Conservation (phyloP, 495 filamentous ascomycete species). For the Talaromyces thailandensis region DNA sequence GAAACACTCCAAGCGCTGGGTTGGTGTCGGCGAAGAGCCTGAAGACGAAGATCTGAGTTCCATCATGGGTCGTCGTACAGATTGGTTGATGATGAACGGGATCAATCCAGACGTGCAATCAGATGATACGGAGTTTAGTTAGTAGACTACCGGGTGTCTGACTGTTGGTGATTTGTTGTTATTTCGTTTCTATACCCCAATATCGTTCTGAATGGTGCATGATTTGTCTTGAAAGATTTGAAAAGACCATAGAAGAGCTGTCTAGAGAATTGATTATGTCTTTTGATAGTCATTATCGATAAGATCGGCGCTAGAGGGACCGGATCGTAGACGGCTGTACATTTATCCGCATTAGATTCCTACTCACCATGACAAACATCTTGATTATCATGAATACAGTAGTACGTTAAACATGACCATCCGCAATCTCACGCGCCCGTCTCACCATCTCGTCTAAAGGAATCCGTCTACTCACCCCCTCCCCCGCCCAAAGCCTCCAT, state of each 20-base stretch:
- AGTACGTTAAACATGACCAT: background rate
- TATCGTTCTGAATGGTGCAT: slow-evolving; percentile 2
- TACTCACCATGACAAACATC: too few species aligned
- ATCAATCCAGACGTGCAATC: background rate
- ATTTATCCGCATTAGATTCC: background rate
- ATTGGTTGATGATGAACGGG: background rate
- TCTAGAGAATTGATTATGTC: background rate
- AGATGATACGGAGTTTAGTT: background rate
- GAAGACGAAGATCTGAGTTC: slow-evolving; percentile 5
- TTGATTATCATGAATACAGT: too few species aligned
- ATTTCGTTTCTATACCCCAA: slow-evolving; percentile 1
- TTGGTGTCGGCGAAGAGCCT: slow-evolving; percentile 13
- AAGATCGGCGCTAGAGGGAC: background rate
- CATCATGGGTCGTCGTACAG: slow-evolving; percentile 1
- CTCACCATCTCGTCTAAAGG: background rate
- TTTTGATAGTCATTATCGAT: background rate
- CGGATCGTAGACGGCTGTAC: background rate
- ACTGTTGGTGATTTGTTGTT: background rate
- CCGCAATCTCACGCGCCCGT: background rate
- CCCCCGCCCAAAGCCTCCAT: background rate
- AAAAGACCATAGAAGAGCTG: background rate
- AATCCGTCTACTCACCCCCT: background rate
- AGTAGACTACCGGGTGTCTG: background rate
- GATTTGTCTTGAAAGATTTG: background rate
- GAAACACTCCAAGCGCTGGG: slow-evolving; percentile 24